Conservation (phyloP, 306 rosid genomes). For the Lathyrus oleraceus region DNA sequence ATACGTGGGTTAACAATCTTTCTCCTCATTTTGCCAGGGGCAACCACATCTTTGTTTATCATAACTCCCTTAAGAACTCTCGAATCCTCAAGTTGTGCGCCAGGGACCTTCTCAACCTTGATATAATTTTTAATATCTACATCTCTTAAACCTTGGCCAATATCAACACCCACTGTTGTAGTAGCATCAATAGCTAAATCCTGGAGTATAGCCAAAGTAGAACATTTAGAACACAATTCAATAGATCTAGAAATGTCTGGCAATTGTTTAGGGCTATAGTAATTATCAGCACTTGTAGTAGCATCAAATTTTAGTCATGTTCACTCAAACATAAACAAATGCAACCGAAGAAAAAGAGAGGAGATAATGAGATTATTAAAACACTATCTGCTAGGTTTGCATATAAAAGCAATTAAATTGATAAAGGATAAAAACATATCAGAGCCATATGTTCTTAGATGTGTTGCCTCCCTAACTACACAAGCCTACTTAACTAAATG, state of each 20-base stretch:
- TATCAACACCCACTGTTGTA: conserved; percentile 80
- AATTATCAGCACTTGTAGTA: neutral
- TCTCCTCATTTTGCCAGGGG: conserved; percentile 97
- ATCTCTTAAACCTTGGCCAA: conserved; percentile 88
- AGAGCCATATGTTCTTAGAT: neutral
- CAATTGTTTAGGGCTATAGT: neutral
- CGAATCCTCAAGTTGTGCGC: conserved; percentile 90
- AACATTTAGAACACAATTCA: conserved; percentile 14
- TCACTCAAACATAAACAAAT: conserved; percentile 24
- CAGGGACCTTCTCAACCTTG: conserved; percentile 93
- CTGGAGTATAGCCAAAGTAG: conserved; percentile 45
- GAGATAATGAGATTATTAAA: neutral
- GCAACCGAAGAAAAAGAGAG: conserved; percentile 11
- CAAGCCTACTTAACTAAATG: neutral
- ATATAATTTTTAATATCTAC: conserved; percentile 93
- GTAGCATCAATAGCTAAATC: conserved; percentile 95
- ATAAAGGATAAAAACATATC: neutral
- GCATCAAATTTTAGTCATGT: conserved; percentile 1
- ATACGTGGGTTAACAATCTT: conserved; percentile 88
- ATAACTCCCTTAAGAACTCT: conserved; percentile 85
- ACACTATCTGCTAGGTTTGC: conserved; percentile 10
- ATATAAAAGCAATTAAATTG: neutral
- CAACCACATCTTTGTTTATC: conserved; percentile 89
- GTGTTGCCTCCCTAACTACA: neutral
- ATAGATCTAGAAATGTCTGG: conserved; percentile 12